These are phyloP conservation scores for Ceratobasidium sp. DNA, from an alignment of 1,284 basidiomycete genomes.

Conservation along the genomic window DNA sequence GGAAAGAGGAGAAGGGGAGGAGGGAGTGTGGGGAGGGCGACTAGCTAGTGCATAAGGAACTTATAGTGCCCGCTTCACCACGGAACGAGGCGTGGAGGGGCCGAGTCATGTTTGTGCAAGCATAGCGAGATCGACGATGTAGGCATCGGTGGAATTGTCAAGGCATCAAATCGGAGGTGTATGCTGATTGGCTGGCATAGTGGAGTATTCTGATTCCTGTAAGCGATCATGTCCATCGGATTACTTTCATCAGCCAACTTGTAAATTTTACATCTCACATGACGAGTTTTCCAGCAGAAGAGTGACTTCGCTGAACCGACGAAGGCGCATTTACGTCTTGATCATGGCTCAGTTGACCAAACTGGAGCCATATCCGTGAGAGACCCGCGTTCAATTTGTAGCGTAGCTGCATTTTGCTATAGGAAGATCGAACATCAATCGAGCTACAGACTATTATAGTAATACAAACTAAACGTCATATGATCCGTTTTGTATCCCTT, in stretches of 20 bases:
- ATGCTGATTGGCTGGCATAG: constrained; percentile 1
- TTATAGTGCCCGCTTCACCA: constrained; percentile 3
- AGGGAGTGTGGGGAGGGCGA: not conserved
- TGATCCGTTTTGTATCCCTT: too few species aligned
- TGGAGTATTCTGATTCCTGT: too few species aligned
- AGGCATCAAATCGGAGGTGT: not conserved
- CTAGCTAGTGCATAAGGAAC: not conserved
- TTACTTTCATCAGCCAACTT: too few species aligned
- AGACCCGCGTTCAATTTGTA: too few species aligned
- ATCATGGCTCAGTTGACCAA: constrained; percentile 12
- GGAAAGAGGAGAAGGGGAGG: not conserved
- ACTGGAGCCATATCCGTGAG: not conserved
- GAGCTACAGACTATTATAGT: too few species aligned
- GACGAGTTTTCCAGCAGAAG: constrained; percentile 3
- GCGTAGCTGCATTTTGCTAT: too few species aligned
- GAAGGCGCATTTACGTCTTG: constrained; percentile 14
- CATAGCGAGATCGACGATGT: constrained; percentile 7
- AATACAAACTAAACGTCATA: too few species aligned
- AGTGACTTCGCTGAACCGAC: not conserved
- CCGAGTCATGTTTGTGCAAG: constrained; percentile 15
- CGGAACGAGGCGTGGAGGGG: constrained; percentile 17
- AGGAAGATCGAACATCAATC: too few species aligned
- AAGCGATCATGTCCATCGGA: constrained; percentile 14
- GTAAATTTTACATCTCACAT: constrained; percentile 29
- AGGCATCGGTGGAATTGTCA: constrained; percentile 7